A percentile compares a stretch with the other conserved stretches of the same genome.
phyloP scores from a whole-genome alignment of 306 rosid genomes.

The Lagenaria siceraria region DNA sequence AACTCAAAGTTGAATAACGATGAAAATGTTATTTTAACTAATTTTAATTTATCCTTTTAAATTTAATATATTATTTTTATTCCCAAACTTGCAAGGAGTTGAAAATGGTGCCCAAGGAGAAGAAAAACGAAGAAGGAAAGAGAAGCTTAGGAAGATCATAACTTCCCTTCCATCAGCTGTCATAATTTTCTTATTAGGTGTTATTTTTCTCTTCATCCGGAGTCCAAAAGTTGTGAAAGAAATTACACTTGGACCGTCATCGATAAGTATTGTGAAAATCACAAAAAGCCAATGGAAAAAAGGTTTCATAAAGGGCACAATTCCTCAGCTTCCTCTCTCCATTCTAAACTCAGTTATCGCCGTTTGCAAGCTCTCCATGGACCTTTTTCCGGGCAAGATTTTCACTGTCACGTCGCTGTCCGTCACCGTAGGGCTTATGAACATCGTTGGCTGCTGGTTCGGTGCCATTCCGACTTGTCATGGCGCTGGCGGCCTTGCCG shows the following conservation, averaged over 20 bases:
- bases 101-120: neutral
- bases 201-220: constrained; percentile 41
- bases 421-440: constrained; percentile 74
- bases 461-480: constrained; percentile 77
- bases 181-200: constrained; percentile 40
- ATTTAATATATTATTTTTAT: neutral
- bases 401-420: constrained; percentile 57
- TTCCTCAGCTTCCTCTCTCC: constrained; percentile 71
- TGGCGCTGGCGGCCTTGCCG: constrained; percentile 78
- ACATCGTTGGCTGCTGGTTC: constrained; percentile 66
- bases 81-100: neutral
- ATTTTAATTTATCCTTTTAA: too few species aligned
- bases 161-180: constrained; percentile 61
- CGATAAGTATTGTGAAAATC: constrained; percentile 33
- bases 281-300: constrained; percentile 47
- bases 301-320: constrained; percentile 62
- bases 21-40: too few species aligned
- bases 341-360: constrained; percentile 63
- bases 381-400: constrained; percentile 48
- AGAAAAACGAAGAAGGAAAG: neutral
- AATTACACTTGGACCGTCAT: constrained; percentile 53
- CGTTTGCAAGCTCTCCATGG: constrained; percentile 47
- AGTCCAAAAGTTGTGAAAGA: constrained; percentile 39
- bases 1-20: too few species aligned
- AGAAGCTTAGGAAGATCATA: constrained; percentile 18